These are phyloP conservation scores for Didymosphaeria variabile DNA, from an alignment of 2,329 filamentous ascomycete genomes.

Conservation along the genomic window DNA sequence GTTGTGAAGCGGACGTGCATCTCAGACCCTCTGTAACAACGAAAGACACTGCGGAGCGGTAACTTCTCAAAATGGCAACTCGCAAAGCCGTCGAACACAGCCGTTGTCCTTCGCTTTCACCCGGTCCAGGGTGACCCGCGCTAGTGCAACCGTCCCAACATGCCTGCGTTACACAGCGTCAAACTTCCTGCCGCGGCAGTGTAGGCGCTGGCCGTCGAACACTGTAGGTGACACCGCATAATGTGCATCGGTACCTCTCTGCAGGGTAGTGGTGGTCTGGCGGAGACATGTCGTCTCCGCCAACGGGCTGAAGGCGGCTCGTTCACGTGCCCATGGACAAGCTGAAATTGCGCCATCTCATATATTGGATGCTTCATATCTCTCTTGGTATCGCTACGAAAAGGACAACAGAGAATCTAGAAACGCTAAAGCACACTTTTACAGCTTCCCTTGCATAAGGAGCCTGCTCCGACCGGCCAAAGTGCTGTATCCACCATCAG, in stretches of 20 bases:
- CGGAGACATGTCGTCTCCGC: too few species aligned
- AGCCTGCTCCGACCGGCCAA: not conserved
- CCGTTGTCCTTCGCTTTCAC: constrained; percentile 1
- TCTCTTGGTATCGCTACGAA: constrained; percentile 4
- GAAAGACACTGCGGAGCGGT: too few species aligned
- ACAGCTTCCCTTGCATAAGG: not conserved
- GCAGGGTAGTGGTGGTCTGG: not conserved
- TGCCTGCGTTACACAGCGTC: not conserved
- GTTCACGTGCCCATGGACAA: not conserved
- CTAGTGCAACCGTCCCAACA: not conserved
- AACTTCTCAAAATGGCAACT: not conserved
- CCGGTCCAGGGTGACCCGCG: not conserved
- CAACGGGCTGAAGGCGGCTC: too few species aligned
- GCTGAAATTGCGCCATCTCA: not conserved
- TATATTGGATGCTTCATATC: not conserved
- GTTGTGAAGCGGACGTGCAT: too few species aligned
- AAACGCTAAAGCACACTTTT: constrained; percentile 8
- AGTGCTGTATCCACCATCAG: not conserved
- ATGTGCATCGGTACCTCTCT: not conserved
- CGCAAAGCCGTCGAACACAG: not conserved
- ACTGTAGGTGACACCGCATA: not conserved
- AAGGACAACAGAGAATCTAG: not conserved
- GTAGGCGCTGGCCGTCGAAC: not conserved
- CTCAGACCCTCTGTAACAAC: too few species aligned
- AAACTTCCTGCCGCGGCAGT: not conserved